Conservation (phyloP, 495 filamentous ascomycete species). For the Hypoxylon intermedium region DNA sequence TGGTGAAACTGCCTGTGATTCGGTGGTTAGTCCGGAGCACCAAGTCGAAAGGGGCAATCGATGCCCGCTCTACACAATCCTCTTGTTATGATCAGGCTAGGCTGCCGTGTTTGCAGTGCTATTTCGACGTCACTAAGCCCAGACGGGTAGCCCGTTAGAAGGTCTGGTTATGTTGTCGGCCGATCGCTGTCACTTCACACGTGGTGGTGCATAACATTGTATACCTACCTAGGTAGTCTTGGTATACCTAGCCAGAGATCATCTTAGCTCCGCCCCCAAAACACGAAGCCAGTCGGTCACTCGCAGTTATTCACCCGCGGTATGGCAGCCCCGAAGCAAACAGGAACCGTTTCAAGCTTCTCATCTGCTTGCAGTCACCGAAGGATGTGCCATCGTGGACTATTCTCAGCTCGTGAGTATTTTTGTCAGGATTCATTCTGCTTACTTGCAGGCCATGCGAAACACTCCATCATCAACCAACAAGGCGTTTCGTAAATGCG, state of each 20-base stretch:
- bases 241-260: neutral
- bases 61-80: neutral
- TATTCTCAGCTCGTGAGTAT: neutral
- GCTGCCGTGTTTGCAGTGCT: neutral
- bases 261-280: conserved; percentile 7
- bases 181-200: conserved; percentile 5
- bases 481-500: conserved; percentile 9
- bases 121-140: conserved; percentile 8
- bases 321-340: neutral
- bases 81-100: conserved; percentile 14
- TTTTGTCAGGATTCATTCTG: conserved; percentile 11
- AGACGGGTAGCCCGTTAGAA: neutral
- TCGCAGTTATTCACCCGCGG: neutral
- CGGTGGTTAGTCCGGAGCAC: neutral
- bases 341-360: conserved; percentile 13
- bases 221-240: too few relatives aligned
- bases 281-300: conserved; percentile 11
- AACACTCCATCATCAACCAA: conserved; percentile 8
- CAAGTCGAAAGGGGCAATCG: conserved; percentile 9
- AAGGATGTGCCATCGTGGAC: conserved; percentile 1
- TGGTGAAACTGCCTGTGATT: conserved; percentile 24
- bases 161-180: neutral
- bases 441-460: conserved; percentile 15
- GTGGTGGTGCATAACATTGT: neutral
- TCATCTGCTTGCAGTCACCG: conserved; percentile 9